A percentile compares a stretch with the other conserved stretches of the same genome.
Evolutionary conservation across 2,329 filamentous ascomycete species (phyloP).

Genomic region (Trichoderma polysporum): DNA sequence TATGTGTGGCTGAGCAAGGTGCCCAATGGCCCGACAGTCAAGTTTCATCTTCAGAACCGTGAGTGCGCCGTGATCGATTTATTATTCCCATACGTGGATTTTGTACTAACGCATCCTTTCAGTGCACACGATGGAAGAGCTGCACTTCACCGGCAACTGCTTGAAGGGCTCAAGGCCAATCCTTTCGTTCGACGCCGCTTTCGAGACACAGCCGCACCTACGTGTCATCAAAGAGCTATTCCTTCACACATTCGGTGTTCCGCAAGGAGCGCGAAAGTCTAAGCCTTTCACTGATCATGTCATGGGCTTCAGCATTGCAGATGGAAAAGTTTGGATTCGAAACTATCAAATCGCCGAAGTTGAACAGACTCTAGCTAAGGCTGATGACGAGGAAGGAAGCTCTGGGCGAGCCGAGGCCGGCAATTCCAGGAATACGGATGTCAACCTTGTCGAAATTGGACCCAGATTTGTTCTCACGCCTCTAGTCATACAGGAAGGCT

Average conservation of each 20-base stretch:
- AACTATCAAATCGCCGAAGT: slow-evolving; percentile 92
- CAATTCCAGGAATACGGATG: slow-evolving; percentile 63
- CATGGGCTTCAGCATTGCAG: slow-evolving; percentile 85
- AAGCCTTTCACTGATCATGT: slow-evolving; percentile 98
- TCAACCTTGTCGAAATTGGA: slow-evolving; percentile 88
- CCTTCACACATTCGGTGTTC: slow-evolving; percentile 87
- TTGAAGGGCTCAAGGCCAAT: slow-evolving; percentile 89
- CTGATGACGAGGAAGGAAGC: slow-evolving; percentile 45
- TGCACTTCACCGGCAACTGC: slow-evolving; percentile 96
- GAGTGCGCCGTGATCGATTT: slow-evolving; percentile 32
- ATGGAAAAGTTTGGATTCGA: slow-evolving; percentile 93
- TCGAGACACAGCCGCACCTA: slow-evolving; percentile 79
- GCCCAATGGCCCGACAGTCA: slow-evolving; percentile 64
- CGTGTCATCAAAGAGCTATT: slow-evolving; percentile 86
- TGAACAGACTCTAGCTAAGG: slow-evolving; percentile 55
- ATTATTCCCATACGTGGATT: neutral
- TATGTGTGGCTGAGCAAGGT: slow-evolving; percentile 93
- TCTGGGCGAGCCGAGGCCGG: slow-evolving; percentile 40
- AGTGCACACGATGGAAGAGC: slow-evolving; percentile 95
- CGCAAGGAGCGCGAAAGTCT: slow-evolving; percentile 79
- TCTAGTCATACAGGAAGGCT: slow-evolving; percentile 91
- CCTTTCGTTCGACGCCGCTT: slow-evolving; percentile 85
- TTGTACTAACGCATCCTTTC: slow-evolving; percentile 27
- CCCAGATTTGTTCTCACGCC: slow-evolving; percentile 91
- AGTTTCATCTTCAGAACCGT: slow-evolving; percentile 77